Conservation (phyloP, 1,139 yeast genomes). For the Blastobotrys elegans region DNA sequence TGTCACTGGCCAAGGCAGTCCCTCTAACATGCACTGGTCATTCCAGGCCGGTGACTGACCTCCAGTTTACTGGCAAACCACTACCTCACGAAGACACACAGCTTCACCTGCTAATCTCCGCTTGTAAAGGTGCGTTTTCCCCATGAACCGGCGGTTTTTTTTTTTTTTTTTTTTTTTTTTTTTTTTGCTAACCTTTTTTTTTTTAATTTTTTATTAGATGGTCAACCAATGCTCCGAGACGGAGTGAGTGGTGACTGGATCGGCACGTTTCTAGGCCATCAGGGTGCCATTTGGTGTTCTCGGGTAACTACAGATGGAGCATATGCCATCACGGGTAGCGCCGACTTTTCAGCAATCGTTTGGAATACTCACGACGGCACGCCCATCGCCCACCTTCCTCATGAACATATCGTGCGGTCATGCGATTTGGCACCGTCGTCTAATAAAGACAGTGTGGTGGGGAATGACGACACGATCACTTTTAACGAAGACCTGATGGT, state of each 20-base stretch:
- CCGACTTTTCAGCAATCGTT: slow-evolving; percentile 36
- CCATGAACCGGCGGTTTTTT: neutral
- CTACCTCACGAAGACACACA: slow-evolving; percentile 8
- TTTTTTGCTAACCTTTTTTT: neutral
- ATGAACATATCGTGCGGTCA: slow-evolving; percentile 34
- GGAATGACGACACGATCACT: slow-evolving; percentile 4
- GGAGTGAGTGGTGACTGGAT: slow-evolving; percentile 40
- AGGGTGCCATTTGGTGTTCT: slow-evolving; percentile 39
- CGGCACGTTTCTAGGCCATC: slow-evolving; percentile 38
- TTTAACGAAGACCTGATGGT: slow-evolving; percentile 13
- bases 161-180: too few relatives aligned
- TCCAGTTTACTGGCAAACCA: slow-evolving; percentile 29
- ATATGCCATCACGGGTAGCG: slow-evolving; percentile 34
- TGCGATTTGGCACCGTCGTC: slow-evolving; percentile 24
- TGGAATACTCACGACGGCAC: slow-evolving; percentile 34
- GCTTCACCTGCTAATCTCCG: slow-evolving; percentile 27
- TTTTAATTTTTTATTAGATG: slow-evolving; percentile 26
- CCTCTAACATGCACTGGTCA: slow-evolving; percentile 39
- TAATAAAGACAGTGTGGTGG: slow-evolving; percentile 2
- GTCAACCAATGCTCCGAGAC: slow-evolving; percentile 37
- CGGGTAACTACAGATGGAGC: slow-evolving; percentile 28
- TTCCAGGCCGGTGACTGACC: slow-evolving; percentile 37
- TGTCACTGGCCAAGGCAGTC: slow-evolving; percentile 25
- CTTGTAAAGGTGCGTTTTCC: slow-evolving; percentile 36
- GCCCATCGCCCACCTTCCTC: slow-evolving; percentile 26